Evolutionary conservation across 208 protist genomes (phyloP), one percentile per base, ranked within the genome.

Genomic region (Wallacemonas rigidus): DNA sequence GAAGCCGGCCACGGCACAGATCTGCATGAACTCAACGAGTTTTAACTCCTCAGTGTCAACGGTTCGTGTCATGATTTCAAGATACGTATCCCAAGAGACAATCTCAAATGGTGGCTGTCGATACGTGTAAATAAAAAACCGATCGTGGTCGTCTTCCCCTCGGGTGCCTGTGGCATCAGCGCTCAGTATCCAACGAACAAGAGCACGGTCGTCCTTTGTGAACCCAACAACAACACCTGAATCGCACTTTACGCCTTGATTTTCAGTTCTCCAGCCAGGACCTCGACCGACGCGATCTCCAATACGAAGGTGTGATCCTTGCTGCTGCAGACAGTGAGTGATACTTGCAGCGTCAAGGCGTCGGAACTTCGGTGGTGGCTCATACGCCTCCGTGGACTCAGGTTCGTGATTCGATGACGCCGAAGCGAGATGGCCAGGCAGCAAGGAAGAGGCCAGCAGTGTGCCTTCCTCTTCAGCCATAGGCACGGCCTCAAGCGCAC

Each of bases 221-320:
- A 88, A 74, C 8, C 85, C 88, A 35, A 94, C 80, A 15, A 95
- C 77, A 40, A 88, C 81, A 58, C 91, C 91, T 74, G 82, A 86
- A 64, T 95, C 88, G 62, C 88, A 93, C 26, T 74, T 60, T 50
- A 77, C 79, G 44, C 81, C 91, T 61, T 95, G 88, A 47, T 80
- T 71, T 6, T 80, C 80, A 71, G 79, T 79, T 36, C 53, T 64
- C 91, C 91, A 95, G 38, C 81, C 80, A 12, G 91, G 91, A 26
- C 91, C 91, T 53, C 91, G 80, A 15, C 82, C 88, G 4, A 95
- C 88, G 17, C 76, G 76, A 9, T 93, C 88, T 39, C 88, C 91
- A n/a, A 83, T 3, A 14, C n/a, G 36, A 36, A 65, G 38, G 26
- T 51, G 38, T 8, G n/a, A n/a, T 35, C 41, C 36, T 51, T 65